Evolutionary conservation across 495 filamentous ascomycete species (phyloP).

Genomic region (Aspergillus sclerotiicarbonarius): DNA sequence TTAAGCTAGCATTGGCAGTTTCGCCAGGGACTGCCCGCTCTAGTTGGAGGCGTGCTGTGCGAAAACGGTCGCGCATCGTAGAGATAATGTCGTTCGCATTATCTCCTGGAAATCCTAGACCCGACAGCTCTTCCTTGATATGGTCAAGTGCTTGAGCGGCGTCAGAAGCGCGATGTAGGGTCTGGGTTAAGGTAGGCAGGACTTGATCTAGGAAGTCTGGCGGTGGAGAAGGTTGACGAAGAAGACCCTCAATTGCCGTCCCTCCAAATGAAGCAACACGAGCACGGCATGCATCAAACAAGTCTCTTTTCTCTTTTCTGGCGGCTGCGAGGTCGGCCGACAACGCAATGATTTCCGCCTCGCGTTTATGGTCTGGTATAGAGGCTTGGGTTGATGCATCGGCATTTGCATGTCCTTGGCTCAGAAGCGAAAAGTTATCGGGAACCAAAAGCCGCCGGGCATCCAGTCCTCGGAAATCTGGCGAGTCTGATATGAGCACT

Average conservation of each 20-base stretch:
- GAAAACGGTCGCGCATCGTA: slow-evolving; percentile 53
- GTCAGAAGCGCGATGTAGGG: slow-evolving; percentile 39
- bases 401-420: slow-evolving; percentile 7
- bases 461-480: slow-evolving; percentile 26
- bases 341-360: slow-evolving; percentile 26
- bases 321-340: slow-evolving; percentile 36
- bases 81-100: slow-evolving; percentile 49
- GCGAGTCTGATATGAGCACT: slow-evolving; percentile 35
- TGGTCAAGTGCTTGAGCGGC: slow-evolving; percentile 35
- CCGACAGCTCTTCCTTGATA: slow-evolving; percentile 41
- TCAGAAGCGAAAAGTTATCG: slow-evolving; percentile 22
- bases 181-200: slow-evolving; percentile 29
- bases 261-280: slow-evolving; percentile 32
- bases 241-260: slow-evolving; percentile 30
- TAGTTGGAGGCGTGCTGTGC: slow-evolving; percentile 64
- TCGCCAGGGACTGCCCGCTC: slow-evolving; percentile 69
- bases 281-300: slow-evolving; percentile 42
- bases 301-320: slow-evolving; percentile 34
- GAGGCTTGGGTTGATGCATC: slow-evolving; percentile 22
- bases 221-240: slow-evolving; percentile 37
- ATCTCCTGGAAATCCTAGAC: slow-evolving; percentile 55
- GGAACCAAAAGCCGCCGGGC: slow-evolving; percentile 11
- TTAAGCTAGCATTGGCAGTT: slow-evolving; percentile 40
- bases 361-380: slow-evolving; percentile 11
- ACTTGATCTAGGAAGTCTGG: slow-evolving; percentile 39